These are phyloP conservation scores for Pseudopyrenochaeta lycopersici DNA, from an alignment of 2,329 filamentous ascomycete species.

Conservation along the genomic window DNA sequence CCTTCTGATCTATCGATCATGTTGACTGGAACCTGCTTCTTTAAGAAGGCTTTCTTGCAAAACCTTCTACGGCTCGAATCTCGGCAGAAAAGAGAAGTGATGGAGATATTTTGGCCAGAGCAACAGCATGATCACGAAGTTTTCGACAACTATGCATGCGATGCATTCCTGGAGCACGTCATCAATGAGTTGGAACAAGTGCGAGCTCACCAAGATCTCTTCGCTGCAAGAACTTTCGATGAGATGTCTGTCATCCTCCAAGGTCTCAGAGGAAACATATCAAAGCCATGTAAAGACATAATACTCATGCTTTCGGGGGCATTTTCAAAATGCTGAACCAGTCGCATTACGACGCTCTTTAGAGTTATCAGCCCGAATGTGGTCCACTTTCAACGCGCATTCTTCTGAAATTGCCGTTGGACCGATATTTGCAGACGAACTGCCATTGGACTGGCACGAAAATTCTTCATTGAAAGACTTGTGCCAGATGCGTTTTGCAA, in stretches of 20 bases:
- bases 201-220: slow-evolving; percentile 3
- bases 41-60: slow-evolving; percentile 1
- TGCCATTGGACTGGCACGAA: slow-evolving; percentile 11
- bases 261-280: background rate
- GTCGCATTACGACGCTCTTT: slow-evolving; percentile 11
- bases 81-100: background rate
- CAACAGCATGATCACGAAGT: background rate
- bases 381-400: slow-evolving; percentile 20
- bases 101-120: background rate
- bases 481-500: slow-evolving; percentile 2
- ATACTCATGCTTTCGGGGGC: background rate
- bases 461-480: slow-evolving; percentile 5
- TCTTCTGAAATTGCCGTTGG: slow-evolving; percentile 9
- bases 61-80: background rate
- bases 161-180: slow-evolving; percentile 4
- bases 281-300: background rate
- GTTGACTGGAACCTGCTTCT: background rate
- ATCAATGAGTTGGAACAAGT: slow-evolving; percentile 5
- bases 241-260: slow-evolving; percentile 1
- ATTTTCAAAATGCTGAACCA: background rate
- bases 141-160: slow-evolving; percentile 5
- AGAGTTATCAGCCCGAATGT: slow-evolving; percentile 16
- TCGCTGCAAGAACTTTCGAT: slow-evolving; percentile 8
- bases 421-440: slow-evolving; percentile 9
- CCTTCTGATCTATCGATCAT: background rate